A percentile compares a stretch with the other conserved stretches of the same genome.
Evolutionary conservation across 78 protist species (phyloP).

Genomic region (Dictyostelium brefeldianum): DNA sequence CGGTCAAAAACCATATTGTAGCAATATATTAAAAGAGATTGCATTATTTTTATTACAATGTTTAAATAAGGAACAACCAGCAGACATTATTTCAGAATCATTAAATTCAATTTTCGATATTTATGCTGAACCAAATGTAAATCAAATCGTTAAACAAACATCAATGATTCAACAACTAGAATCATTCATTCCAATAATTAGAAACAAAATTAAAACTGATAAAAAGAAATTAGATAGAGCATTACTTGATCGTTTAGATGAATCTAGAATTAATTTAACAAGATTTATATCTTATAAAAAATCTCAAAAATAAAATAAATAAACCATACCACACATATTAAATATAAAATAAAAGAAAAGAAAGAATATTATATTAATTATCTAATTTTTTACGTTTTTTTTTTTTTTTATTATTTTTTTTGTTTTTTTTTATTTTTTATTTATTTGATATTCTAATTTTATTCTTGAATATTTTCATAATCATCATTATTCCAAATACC

Average conservation of each 20-base stretch:
- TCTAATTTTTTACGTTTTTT: neutral
- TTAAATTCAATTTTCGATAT: slow-evolving; percentile 70
- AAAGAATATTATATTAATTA: no score
- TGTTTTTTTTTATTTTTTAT: neutral
- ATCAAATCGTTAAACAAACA: slow-evolving; percentile 18
- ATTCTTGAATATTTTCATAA: neutral
- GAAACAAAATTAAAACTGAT: slow-evolving; percentile 64
- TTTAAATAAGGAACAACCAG: slow-evolving; percentile 19
- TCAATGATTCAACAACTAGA: slow-evolving; percentile 33
- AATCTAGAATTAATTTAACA: slow-evolving; percentile 75
- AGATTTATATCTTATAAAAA: slow-evolving; percentile 67
- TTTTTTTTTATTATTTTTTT: neutral
- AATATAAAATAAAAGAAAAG: neutral
- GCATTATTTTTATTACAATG: slow-evolving; percentile 37
- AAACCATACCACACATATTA: no score
- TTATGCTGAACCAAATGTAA: slow-evolving; percentile 71
- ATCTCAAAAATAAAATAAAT: slow-evolving; percentile 60
- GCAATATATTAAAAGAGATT: slow-evolving; percentile 34
- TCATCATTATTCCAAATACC: slow-evolving; percentile 18
- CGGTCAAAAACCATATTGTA: slow-evolving; percentile 51
- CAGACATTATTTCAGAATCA: slow-evolving; percentile 52
- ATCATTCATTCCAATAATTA: slow-evolving; percentile 39
- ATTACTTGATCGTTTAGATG: slow-evolving; percentile 72
- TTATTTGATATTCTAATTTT: neutral
- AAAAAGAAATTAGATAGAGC: slow-evolving; percentile 70